Conservation (phyloP, 495 filamentous ascomycete species). For the Beverwykella pulmonaria region DNA sequence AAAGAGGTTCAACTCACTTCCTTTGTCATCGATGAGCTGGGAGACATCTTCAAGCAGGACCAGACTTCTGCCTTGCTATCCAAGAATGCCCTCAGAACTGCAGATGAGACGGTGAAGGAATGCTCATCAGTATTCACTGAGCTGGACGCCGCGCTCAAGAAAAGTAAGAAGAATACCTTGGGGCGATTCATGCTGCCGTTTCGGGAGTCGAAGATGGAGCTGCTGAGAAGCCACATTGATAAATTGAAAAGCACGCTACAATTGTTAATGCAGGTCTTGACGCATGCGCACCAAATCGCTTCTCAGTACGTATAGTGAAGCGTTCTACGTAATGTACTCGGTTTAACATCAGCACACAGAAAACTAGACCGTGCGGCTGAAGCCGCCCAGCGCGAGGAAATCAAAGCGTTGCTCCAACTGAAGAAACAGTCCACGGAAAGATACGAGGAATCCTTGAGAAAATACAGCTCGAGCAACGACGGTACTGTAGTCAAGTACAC, state of each 20-base stretch:
- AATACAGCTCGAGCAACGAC: constrained; percentile 21
- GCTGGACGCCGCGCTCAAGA: constrained; percentile 31
- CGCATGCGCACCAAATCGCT: constrained; percentile 33
- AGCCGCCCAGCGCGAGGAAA: constrained; percentile 31
- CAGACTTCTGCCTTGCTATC: constrained; percentile 27
- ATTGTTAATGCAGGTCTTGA: constrained; percentile 39
- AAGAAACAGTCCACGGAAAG: constrained; percentile 31
- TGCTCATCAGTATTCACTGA: constrained; percentile 35
- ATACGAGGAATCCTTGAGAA: constrained; percentile 34
- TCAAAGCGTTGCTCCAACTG: constrained; percentile 25
- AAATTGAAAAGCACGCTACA: constrained; percentile 39
- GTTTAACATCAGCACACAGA: not conserved
- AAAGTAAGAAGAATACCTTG: constrained; percentile 26
- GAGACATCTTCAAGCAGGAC: constrained; percentile 27
- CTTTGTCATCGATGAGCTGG: constrained; percentile 36
- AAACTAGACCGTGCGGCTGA: constrained; percentile 31
- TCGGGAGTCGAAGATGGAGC: constrained; percentile 35
- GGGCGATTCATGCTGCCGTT: constrained; percentile 34
- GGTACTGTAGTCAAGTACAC: constrained; percentile 9
- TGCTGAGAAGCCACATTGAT: constrained; percentile 35
- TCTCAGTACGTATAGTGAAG: constrained; percentile 21
- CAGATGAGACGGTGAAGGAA: constrained; percentile 36
- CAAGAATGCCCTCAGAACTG: constrained; percentile 33
- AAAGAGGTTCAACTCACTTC: constrained; percentile 38
- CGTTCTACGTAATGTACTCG: not conserved